phyloP scores from a whole-genome alignment of 2,329 filamentous ascomycete species.

The Colletotrichum chlorophyti region DNA sequence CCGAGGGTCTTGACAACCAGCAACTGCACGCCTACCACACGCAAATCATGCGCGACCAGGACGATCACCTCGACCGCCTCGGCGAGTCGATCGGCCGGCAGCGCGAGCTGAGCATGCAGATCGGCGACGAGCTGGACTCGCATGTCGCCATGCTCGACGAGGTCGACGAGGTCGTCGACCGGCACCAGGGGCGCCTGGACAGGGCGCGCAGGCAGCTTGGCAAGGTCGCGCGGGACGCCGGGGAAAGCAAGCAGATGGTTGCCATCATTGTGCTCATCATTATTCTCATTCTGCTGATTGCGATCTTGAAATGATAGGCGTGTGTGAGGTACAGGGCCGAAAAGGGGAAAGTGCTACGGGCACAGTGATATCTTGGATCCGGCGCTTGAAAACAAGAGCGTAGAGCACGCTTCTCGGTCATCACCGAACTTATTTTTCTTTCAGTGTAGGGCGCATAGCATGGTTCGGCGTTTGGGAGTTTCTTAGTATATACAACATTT shows the following conservation, averaged over 20 bases:
- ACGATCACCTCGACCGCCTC: conserved; percentile 88
- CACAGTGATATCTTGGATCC: too few species aligned
- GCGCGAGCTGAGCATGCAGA: conserved; percentile 91
- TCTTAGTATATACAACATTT: background rate
- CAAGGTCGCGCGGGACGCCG: conserved; percentile 74
- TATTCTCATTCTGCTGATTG: conserved; percentile 81
- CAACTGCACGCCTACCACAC: conserved; percentile 88
- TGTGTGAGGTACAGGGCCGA: background rate
- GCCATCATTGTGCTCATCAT: conserved; percentile 83
- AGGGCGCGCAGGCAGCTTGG: conserved; percentile 76
- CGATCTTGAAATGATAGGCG: conserved; percentile 71
- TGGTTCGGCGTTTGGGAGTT: conserved; percentile 26
- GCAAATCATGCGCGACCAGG: conserved; percentile 84
- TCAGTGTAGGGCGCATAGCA: conserved; percentile 18
- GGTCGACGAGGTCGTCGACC: conserved; percentile 81
- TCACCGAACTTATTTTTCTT: conserved; percentile 3
- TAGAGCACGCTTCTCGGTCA: background rate
- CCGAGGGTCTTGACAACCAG: conserved; percentile 72
- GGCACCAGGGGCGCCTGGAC: conserved; percentile 79
- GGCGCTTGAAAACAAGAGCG: conserved; percentile 46
- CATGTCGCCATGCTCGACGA: conserved; percentile 91
- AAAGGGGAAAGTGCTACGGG: too few species aligned
- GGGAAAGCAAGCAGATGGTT: conserved; percentile 87
- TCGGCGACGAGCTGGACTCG: conserved; percentile 92
- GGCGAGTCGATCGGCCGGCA: conserved; percentile 89